Conservation (phyloP, 176 grass and related monocot species). For the Lolium perenne region DNA sequence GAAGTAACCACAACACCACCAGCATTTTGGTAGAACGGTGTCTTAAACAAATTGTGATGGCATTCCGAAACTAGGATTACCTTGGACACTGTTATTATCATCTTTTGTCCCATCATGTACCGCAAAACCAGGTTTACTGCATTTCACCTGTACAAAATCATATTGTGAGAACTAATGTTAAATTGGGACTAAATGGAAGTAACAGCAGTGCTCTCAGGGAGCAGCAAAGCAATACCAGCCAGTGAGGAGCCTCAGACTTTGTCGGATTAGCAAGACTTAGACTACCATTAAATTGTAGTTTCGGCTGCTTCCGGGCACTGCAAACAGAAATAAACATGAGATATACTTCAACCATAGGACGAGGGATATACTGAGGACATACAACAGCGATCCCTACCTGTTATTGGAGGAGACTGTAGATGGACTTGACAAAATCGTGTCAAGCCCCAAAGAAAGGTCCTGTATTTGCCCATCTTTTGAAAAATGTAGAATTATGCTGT, state of each 20-base stretch:
- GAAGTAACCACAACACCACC: background rate
- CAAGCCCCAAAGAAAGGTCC: conserved; percentile 44
- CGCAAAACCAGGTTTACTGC: background rate
- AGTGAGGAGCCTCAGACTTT: conserved; percentile 35
- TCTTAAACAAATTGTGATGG: conserved; percentile 1
- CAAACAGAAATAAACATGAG: conserved; percentile 32
- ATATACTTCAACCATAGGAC: background rate
- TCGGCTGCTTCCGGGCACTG: conserved; percentile 41
- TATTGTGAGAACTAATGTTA: conserved; percentile 11
- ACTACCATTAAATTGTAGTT: conserved; percentile 35
- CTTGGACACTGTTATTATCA: conserved; percentile 39
- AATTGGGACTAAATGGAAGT: conserved; percentile 13
- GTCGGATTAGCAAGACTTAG: conserved; percentile 15
- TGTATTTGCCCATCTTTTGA: conserved; percentile 36
- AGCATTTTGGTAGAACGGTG: conserved; percentile 14
- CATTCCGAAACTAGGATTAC: conserved; percentile 36
- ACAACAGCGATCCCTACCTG: conserved; percentile 28
- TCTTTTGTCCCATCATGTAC: conserved; percentile 36
- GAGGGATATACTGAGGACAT: background rate
- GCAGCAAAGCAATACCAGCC: conserved; percentile 49
- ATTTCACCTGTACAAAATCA: conserved; percentile 37
- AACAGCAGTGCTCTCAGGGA: background rate
- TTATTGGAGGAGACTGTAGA: conserved; percentile 32
- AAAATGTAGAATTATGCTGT: background rate
- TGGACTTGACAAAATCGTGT: background rate